phyloP scores from a whole-genome alignment of 2,329 filamentous ascomycete species.

The Alternaria sp. region DNA sequence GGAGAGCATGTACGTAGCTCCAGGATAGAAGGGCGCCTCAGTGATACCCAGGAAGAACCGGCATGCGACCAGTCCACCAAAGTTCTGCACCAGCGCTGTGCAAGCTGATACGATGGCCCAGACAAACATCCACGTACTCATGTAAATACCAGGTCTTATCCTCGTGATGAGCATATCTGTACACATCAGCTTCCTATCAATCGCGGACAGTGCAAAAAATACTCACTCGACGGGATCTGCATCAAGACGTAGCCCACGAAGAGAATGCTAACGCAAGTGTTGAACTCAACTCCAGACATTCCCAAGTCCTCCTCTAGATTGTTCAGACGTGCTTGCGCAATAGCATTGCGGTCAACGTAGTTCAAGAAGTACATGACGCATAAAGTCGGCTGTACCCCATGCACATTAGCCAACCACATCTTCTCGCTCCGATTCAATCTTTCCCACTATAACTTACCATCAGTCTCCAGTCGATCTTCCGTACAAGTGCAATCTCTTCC shows the following conservation, averaged over 20 bases:
- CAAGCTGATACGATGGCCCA: slow-evolving; percentile 50
- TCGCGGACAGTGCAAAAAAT: background rate
- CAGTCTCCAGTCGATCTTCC: slow-evolving; percentile 44
- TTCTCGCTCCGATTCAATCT: background rate
- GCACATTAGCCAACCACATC: background rate
- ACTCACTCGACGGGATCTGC: slow-evolving; percentile 49
- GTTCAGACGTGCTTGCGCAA: slow-evolving; percentile 69
- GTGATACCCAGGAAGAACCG: slow-evolving; percentile 45
- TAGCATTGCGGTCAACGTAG: slow-evolving; percentile 67
- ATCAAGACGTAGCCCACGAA: slow-evolving; percentile 56
- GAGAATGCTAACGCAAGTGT: slow-evolving; percentile 63
- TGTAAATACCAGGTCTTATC: slow-evolving; percentile 43
- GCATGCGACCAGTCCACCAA: slow-evolving; percentile 42
- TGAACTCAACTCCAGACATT: slow-evolving; percentile 39
- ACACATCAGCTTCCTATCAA: background rate
- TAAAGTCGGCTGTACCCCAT: slow-evolving; percentile 45
- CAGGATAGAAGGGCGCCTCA: slow-evolving; percentile 62
- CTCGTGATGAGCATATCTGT: slow-evolving; percentile 52
- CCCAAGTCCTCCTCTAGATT: slow-evolving; percentile 65
- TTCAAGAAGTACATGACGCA: slow-evolving; percentile 55
- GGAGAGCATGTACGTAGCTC: slow-evolving; percentile 68
- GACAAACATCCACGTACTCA: slow-evolving; percentile 45
- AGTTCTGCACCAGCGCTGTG: slow-evolving; percentile 45
- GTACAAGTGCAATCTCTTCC: slow-evolving; percentile 43
- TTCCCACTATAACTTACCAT: slow-evolving; percentile 28